phyloP scores from a whole-genome alignment of 345 rosid species.

The Rhodamnia rubescens region DNA sequence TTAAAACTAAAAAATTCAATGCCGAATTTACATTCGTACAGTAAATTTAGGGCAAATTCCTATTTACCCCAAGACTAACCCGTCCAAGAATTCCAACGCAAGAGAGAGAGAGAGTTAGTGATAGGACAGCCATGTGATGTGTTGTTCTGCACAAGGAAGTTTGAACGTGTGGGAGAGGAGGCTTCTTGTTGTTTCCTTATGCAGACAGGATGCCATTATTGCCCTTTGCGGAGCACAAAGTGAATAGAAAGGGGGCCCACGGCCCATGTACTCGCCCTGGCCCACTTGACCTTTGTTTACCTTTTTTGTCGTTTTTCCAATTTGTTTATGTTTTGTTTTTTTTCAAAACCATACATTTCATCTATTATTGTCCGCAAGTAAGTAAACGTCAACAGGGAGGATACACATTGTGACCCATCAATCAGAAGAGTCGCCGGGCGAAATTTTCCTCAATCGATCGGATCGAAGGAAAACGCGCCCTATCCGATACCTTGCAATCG shows the following conservation, averaged over 20 bases:
- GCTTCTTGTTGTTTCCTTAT: not conserved
- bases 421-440: not conserved
- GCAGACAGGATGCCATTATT: not conserved
- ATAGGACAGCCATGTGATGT: not conserved
- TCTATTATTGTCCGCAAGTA: not conserved
- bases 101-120: not conserved
- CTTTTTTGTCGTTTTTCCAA: not conserved
- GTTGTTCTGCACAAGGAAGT: not conserved
- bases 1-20: too few relatives aligned
- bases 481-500: not conserved
- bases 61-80: too few relatives aligned
- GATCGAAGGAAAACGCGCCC: accelerated
- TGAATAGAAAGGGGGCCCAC: not conserved
- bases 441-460: not conserved
- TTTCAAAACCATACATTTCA: not conserved
- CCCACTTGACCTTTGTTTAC: not conserved
- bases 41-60: too few relatives aligned
- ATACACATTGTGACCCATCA: not conserved
- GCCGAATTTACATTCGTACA: too few relatives aligned
- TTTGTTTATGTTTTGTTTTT: not conserved
- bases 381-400: not conserved
- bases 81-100: too few relatives aligned
- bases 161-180: not conserved
- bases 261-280: not conserved
- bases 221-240: not conserved